Percentiles rank a stretch among this genome's conserved stretches.
Conservation (phyloP, 345 rosid genomes). For the Reutealis trisperma region DNA sequence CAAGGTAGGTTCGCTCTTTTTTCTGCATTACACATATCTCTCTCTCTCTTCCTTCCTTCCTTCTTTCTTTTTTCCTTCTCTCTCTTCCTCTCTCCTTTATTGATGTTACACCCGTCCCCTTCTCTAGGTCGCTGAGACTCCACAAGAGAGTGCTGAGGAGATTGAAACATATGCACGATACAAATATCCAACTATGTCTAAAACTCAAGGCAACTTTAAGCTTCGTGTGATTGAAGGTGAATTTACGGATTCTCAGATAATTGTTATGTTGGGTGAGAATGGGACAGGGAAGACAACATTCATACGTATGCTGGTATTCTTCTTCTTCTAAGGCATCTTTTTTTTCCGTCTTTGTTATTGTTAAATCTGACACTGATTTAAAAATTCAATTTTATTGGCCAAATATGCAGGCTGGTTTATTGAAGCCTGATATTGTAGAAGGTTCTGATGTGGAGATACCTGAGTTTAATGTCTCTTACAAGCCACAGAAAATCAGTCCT, state of each 20-base stretch:
- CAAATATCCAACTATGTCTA: constrained; percentile 87
- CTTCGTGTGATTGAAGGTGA: constrained; percentile 89
- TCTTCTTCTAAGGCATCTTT: constrained; percentile 5
- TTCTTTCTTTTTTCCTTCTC: no score
- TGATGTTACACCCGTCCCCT: constrained; percentile 18
- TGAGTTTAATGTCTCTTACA: constrained; percentile 94
- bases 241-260: constrained; percentile 96
- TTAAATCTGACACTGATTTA: constrained; percentile 1
- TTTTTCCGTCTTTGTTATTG: not conserved
- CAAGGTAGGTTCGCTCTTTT: constrained; percentile 54
- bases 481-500: constrained; percentile 97
- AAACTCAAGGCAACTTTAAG: constrained; percentile 81
- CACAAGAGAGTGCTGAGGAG: constrained; percentile 88
- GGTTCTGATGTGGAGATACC: constrained; percentile 85
- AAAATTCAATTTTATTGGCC: constrained; percentile 17
- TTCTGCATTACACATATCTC: not conserved
- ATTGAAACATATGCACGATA: constrained; percentile 94
- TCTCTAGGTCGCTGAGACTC: constrained; percentile 95
- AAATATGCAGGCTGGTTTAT: constrained; percentile 73
- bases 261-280: constrained; percentile 98
- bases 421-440: constrained; percentile 81
- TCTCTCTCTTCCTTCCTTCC: no score
- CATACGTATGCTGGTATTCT: constrained; percentile 91
- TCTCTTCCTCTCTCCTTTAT: not conserved
- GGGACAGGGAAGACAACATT: constrained; percentile 99